Base-by-base conservation (phyloP, 2,329 filamentous ascomycete genomes). In the Calonectria hongkongensis region DNA sequence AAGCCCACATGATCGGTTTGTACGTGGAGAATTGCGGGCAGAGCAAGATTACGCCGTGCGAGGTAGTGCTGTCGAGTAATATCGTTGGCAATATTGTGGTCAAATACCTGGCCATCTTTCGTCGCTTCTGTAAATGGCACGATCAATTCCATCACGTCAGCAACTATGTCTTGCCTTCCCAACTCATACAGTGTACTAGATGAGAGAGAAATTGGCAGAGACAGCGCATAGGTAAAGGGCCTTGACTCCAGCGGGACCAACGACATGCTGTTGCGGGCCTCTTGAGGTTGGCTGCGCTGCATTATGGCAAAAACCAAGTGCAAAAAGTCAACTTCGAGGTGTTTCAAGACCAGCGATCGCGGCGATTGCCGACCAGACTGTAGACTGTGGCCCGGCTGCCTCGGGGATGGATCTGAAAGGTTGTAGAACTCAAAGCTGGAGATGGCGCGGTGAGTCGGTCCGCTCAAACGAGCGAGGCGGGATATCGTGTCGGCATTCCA, bases 341-440 rank as follows among this genome's bases (percentile, higher is more conserved):
- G 60, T 41, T 73, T 73, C 39, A 73, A 18, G 4, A 60, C 65
- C n/a, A 73, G 50, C 3, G 72, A 71, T n/a, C 43, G 41, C 10
- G 68, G 72, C 0, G 72, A 71, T 25, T 66, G 64, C 5, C 58
- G 64, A 2, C 68, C 72, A 5, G 56, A 39, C 15, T 27, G 30
- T 33, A 45, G 45, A n/a, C 10, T 62, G 3, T 33, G 36, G 2
- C 45, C 54, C 3, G 30, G 8, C 13, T 51, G 58, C 15, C 18
- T 15, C 12, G 43, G 58, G 3, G 27, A 39, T 16, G 41, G 58
- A 30, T 71, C 67, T 1, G 72, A 73, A 10, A 71, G 33, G 43
- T 73, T 73, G 64, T 68, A 73, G 16, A 73, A 73, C 43, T 73
- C 72, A 39, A 68, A 73, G 64, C n/a, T 66, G 16, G 72, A 73